phyloP scores from a whole-genome alignment of 1,284 basidiomycete genomes.

The Cystobasidium sp. region DNA sequence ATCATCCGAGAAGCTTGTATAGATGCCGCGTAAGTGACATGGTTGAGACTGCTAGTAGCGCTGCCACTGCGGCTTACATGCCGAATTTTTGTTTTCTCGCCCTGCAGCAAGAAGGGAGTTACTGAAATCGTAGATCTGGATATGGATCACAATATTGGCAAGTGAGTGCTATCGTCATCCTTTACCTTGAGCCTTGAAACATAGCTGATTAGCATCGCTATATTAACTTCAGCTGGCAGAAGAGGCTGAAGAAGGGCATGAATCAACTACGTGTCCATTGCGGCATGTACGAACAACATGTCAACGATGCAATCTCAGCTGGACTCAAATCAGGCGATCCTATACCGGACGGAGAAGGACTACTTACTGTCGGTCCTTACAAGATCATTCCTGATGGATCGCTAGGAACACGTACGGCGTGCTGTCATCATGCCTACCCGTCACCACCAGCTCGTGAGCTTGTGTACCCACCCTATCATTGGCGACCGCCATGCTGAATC shows the following conservation, averaged over 20 bases:
- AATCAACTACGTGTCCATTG: conserved; percentile 52
- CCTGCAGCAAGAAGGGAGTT: conserved; percentile 51
- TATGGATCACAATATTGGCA: conserved; percentile 53
- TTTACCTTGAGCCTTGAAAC: not conserved
- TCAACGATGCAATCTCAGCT: conserved; percentile 51
- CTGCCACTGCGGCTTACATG: not conserved
- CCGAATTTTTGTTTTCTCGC: not conserved
- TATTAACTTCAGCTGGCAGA: conserved; percentile 10
- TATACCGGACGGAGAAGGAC: conserved; percentile 50
- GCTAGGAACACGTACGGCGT: conserved; percentile 53
- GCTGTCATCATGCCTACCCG: conserved; percentile 55
- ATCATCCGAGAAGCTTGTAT: conserved; percentile 51
- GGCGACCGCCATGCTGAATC: not conserved
- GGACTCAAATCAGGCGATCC: conserved; percentile 52
- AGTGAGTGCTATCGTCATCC: conserved; percentile 45
- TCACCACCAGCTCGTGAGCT: conserved; percentile 40
- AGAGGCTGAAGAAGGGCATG: conserved; percentile 51
- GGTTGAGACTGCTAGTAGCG: not conserved
- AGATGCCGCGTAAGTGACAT: conserved; percentile 52
- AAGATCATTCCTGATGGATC: conserved; percentile 55
- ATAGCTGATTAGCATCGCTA: not conserved
- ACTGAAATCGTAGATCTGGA: conserved; percentile 57
- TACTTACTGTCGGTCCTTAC: conserved; percentile 54
- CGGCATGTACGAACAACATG: conserved; percentile 55
- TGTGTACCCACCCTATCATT: not conserved